Percentiles rank a stretch among this genome's conserved stretches.
Conservation (phyloP, 257 asterid genomes). For the Solanum lignicaule region DNA sequence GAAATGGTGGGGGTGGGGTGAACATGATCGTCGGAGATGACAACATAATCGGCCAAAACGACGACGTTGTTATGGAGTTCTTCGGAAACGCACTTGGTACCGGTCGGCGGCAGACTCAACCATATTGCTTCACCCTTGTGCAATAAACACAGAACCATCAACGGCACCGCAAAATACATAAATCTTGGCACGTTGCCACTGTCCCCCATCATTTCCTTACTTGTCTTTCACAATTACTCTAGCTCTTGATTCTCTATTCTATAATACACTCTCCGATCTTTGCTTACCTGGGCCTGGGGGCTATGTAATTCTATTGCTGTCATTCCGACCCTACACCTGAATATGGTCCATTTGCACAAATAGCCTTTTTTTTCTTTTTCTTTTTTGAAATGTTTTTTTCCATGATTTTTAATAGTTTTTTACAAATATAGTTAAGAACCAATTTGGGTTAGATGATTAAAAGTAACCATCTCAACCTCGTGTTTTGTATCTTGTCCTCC, state of each 20-base stretch:
- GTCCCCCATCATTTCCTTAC: slow-evolving; percentile 18
- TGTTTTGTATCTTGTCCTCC: too few relatives aligned
- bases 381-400: not conserved
- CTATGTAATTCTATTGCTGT: not conserved
- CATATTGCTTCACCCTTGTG: slow-evolving; percentile 47
- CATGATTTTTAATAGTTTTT: not conserved
- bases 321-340: not conserved
- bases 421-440: not conserved
- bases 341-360: not conserved
- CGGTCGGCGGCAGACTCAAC: slow-evolving; percentile 64
- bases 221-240: not conserved
- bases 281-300: not conserved
- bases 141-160: slow-evolving; percentile 22
- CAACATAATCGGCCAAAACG: slow-evolving; percentile 67
- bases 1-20: slow-evolving; percentile 44
- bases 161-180: slow-evolving; percentile 11
- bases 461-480: not conserved
- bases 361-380: not conserved
- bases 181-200: slow-evolving; percentile 21
- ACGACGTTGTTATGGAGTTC: slow-evolving; percentile 79
- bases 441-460: not conserved
- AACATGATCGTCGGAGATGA: slow-evolving; percentile 43
- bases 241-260: not conserved
- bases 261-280: not conserved
- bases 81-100: slow-evolving; percentile 83